A percentile compares a stretch with the other conserved stretches of the same genome.
Conservation (phyloP, 768 basidiomycete species). For the Mycena belliarum region DNA sequence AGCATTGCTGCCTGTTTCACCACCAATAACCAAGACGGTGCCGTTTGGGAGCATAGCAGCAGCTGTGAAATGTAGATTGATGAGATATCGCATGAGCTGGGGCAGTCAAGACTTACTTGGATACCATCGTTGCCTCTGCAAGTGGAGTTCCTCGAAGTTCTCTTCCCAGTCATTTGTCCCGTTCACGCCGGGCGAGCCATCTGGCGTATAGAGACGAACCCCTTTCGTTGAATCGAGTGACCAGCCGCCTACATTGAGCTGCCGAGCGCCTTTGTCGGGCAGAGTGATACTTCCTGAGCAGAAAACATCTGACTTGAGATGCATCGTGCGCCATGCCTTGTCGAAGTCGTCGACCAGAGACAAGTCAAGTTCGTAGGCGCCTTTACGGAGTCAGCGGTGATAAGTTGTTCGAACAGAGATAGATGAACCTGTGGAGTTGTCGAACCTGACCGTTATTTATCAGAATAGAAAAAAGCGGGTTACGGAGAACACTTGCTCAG, state of each 20-base stretch:
- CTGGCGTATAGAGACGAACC: conserved; percentile 70
- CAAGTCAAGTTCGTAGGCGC: conserved; percentile 77
- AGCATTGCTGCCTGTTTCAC: conserved; percentile 72
- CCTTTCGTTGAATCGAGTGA: conserved; percentile 72
- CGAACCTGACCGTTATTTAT: conserved; percentile 33
- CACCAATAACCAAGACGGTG: conserved; percentile 53
- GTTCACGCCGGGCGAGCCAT: conserved; percentile 66
- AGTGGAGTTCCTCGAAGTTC: conserved; percentile 51
- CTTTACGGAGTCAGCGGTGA: conserved; percentile 23
- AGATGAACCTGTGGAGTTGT: conserved; percentile 59
- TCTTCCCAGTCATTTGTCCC: conserved; percentile 84
- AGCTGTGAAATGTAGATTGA: conserved; percentile 37
- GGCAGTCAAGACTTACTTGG: conserved; percentile 39
- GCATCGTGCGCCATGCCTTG: conserved; percentile 75
- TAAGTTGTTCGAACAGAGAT: no score
- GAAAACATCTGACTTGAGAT: conserved; percentile 77
- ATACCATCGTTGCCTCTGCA: conserved; percentile 45
- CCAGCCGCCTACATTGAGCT: conserved; percentile 72
- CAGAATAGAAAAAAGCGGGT: background rate
- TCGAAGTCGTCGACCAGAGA: conserved; percentile 50
- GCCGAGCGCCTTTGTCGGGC: conserved; percentile 70
- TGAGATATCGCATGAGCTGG: background rate
- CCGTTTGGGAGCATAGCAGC: conserved; percentile 74
- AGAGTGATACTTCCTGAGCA: conserved; percentile 74
- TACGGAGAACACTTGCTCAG: conserved; percentile 36